phyloP scores from a whole-genome alignment of 2,329 filamentous ascomycete genomes.

The Pseudopithomyces maydicus region DNA sequence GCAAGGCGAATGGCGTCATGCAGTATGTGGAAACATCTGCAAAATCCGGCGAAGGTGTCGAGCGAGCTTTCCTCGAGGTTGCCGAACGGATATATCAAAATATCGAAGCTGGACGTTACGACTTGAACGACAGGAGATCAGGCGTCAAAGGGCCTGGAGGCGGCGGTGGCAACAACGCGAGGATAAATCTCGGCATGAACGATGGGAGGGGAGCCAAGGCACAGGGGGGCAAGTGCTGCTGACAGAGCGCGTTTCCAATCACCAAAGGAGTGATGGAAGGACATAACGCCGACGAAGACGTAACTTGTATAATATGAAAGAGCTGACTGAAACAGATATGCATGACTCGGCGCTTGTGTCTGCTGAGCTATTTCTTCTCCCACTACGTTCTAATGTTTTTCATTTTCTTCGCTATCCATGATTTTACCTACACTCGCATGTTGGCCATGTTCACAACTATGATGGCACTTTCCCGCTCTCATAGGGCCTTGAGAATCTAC shows the following conservation, averaged over 20 bases:
- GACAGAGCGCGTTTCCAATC: not conserved
- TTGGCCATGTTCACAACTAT: too few relatives aligned
- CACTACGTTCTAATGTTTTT: not conserved
- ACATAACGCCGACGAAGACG: not conserved
- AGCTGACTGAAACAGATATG: not conserved
- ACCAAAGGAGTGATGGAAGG: not conserved
- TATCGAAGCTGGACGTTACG: conserved; percentile 92
- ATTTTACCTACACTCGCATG: too few relatives aligned
- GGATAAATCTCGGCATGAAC: conserved; percentile 52
- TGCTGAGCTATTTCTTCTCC: not conserved
- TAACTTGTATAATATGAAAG: not conserved
- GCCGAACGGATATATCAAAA: conserved; percentile 96
- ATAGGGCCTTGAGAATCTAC: too few relatives aligned
- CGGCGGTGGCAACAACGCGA: conserved; percentile 47
- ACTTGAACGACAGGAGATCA: conserved; percentile 88
- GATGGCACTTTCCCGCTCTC: too few relatives aligned
- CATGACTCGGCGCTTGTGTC: not conserved
- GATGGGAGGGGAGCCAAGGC: conserved; percentile 43
- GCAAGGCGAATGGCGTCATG: conserved; percentile 79
- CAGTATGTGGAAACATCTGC: conserved; percentile 96
- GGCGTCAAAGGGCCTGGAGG: conserved; percentile 78
- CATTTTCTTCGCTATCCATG: not conserved
- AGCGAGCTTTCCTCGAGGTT: conserved; percentile 89
- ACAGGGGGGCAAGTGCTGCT: conserved; percentile 40
- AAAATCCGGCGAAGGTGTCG: conserved; percentile 93